Conservation (phyloP, 768 basidiomycete species). For the Pleurotus giganteus region DNA sequence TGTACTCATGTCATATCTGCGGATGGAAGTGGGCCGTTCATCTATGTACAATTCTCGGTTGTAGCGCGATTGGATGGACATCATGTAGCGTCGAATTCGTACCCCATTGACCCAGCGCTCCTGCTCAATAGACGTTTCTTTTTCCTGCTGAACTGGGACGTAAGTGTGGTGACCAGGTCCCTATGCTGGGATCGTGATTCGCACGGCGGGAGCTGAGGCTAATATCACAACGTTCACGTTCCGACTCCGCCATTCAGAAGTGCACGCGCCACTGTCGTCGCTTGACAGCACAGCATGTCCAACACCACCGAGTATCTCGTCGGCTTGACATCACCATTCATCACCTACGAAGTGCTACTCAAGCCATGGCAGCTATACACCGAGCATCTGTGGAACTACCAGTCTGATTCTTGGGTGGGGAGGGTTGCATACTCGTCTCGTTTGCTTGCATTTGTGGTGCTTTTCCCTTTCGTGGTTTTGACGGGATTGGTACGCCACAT, state of each 20-base stretch:
- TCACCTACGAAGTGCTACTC: conserved; percentile 36
- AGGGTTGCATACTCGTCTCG: conserved; percentile 62
- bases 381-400: conserved; percentile 62
- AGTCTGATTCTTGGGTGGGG: conserved; percentile 64
- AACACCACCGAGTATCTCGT: conserved; percentile 25
- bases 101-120: background rate
- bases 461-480: conserved; percentile 60
- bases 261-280: background rate
- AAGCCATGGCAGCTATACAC: conserved; percentile 61
- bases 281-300: background rate
- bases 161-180: background rate
- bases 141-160: background rate
- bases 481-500: conserved; percentile 48
- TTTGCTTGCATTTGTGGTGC: conserved; percentile 59
- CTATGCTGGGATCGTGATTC: background rate
- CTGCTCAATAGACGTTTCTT: background rate
- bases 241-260: background rate
- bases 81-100: background rate
- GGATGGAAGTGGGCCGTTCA: background rate
- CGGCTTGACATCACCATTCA: conserved; percentile 25
- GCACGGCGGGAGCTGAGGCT: too few species aligned
- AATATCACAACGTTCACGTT: too few species aligned
- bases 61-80: background rate
- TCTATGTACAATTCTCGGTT: background rate
- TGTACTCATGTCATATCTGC: background rate